Evolutionary conservation across 2,329 filamentous ascomycete genomes (phyloP), one percentile per base, ranked within the genome.

Genomic region (Falciphora oryzae): DNA sequence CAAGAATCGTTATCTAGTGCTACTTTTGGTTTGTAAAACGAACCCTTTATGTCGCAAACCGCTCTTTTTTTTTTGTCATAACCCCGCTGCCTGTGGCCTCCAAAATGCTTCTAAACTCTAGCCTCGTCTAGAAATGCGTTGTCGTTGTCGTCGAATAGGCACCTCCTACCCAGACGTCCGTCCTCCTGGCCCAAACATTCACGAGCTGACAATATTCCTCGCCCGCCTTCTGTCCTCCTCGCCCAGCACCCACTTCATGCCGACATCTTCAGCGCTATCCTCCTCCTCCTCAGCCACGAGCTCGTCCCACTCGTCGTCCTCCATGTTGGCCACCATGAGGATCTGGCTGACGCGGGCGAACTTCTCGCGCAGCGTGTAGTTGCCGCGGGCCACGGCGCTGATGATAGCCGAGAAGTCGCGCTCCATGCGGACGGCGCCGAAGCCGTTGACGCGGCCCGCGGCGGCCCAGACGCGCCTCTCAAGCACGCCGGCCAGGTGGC

Each of bases 241-340:
- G 65, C 83, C 89, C 67, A 93, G 71, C 59, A 89, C 83, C 90
- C 90, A 93, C 62, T 83, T 81, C 72, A 95, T 86, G 14, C 85
- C 89, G 62, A 85, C 88, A 16, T 61, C n/a, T 5, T 25, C 59
- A 80, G 76, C 57, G 81, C 77, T 50, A 79, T 59, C n/a, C 8
- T 35, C 59, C 4, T 22, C 65, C 14, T 58, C 62, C 53, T 65
- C 61, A 25, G 62, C 65, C 25, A 38, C 65, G 13, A 93, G 76
- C 75, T 95, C 92, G 61, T 94, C 91, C 91, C 93, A 97, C 76
- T 97, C 94, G 65, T 97, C 93, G 44, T 95, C 91, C 74, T 97
- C 93, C 92, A 97, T 96, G 70, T 93, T 94, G 73, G 94, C 88
- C 22, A 97, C 86, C 81, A 96, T 86, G 65, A 90, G 86, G 70